Evolutionary conservation across 345 rosid species (phyloP).

Genomic region (rapeseed (Brassica napus)): DNA sequence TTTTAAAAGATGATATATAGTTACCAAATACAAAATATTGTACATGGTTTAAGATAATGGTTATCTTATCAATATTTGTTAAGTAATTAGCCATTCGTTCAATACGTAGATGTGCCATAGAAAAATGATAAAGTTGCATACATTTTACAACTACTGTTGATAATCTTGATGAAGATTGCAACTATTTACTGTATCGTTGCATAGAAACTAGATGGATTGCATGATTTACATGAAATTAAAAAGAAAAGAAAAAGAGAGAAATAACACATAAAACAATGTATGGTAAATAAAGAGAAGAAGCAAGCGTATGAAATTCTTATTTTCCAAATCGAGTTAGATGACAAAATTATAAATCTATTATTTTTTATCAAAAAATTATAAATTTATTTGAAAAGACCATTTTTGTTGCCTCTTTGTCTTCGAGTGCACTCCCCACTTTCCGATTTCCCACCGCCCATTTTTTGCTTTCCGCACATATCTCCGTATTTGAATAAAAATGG

Average conservation of each 20-base stretch:
- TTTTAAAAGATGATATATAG: neutral
- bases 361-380: neutral
- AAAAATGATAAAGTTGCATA: neutral
- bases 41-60: neutral
- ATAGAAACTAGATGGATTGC: neutral
- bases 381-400: neutral
- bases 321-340: constrained; percentile 25
- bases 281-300: constrained; percentile 17
- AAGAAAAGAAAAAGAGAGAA: neutral
- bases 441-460: constrained; percentile 24
- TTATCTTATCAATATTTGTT: too few relatives aligned
- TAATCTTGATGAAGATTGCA: neutral
- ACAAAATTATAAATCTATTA: neutral
- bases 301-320: constrained; percentile 31
- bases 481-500: neutral
- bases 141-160: neutral
- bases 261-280: neutral
- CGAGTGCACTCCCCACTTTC: constrained; percentile 34
- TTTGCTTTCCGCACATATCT: constrained; percentile 34
- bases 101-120: neutral
- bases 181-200: neutral
- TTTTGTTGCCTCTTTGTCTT: constrained; percentile 34
- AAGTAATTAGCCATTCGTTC: neutral
- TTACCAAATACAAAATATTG: neutral
- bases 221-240: neutral